Conservation (phyloP, 2,329 filamentous ascomycete genomes). For the Ceratocystis smalleyi region DNA sequence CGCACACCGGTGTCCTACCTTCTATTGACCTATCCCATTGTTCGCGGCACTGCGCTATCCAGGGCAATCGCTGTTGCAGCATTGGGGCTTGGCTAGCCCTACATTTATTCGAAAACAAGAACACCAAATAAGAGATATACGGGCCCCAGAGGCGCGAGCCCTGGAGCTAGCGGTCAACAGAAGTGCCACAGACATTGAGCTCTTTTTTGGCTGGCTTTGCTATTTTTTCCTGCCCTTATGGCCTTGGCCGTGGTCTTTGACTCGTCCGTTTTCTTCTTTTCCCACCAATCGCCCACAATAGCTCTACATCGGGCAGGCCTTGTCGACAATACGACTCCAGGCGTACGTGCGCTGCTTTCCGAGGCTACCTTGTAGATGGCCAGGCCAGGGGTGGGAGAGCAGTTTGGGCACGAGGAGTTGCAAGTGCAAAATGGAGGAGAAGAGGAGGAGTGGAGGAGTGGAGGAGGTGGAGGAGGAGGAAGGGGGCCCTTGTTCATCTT, state of each 20-base stretch:
- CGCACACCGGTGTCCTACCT: background rate
- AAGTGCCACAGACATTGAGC: background rate
- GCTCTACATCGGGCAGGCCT: background rate
- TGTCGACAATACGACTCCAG: constrained; percentile 4
- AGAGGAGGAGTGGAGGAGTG: no score
- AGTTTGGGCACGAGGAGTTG: no score
- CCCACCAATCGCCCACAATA: background rate
- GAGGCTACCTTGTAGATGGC: background rate
- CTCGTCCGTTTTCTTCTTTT: background rate
- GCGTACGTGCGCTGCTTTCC: background rate
- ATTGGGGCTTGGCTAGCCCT: background rate
- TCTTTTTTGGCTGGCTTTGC: background rate
- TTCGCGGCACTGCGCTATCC: background rate
- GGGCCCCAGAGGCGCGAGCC: background rate
- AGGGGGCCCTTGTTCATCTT: background rate
- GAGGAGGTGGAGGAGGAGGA: background rate
- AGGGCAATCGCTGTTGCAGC: background rate
- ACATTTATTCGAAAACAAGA: background rate
- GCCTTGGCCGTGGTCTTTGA: background rate
- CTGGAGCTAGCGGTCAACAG: background rate
- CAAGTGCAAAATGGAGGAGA: background rate
- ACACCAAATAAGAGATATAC: background rate
- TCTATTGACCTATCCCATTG: no score
- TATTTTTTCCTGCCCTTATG: background rate
- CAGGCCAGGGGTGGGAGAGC: background rate